phyloP scores from a whole-genome alignment of 2,329 filamentous ascomycete genomes.

The Colletotrichum somersetense region DNA sequence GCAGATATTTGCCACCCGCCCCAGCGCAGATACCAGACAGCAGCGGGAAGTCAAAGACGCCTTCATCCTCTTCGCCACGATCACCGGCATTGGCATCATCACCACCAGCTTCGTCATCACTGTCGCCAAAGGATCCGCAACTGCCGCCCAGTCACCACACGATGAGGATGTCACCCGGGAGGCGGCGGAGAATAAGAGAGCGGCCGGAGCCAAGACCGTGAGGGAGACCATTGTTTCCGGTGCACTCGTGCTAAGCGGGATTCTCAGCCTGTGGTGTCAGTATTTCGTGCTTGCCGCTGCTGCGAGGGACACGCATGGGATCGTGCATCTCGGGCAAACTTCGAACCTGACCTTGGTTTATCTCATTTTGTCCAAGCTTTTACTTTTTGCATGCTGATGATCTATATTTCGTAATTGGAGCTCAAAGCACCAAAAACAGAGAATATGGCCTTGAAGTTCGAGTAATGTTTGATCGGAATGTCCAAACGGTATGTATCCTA shows the following conservation, averaged over 20 bases:
- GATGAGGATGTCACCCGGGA: neutral
- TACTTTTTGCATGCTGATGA: neutral
- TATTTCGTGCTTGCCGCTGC: slow-evolving; percentile 5
- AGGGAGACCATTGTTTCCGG: neutral
- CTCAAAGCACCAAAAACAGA: neutral
- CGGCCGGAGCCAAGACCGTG: neutral
- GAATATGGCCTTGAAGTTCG: too few relatives aligned
- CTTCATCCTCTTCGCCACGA: neutral
- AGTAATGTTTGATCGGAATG: neutral
- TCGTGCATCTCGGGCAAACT: neutral
- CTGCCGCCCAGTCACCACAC: neutral
- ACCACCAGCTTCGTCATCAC: neutral
- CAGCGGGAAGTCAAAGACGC: neutral
- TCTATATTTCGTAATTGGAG: too few relatives aligned
- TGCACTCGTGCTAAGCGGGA: neutral
- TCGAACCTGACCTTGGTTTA: slow-evolving; percentile 1
- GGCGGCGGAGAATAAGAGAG: neutral
- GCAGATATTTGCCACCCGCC: neutral
- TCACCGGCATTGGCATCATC: neutral
- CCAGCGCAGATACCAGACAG: neutral
- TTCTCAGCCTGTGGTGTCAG: slow-evolving; percentile 14
- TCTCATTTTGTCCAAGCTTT: slow-evolving; percentile 11
- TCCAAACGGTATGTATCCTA: neutral
- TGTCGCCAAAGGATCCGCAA: too few relatives aligned
- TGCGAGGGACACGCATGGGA: slow-evolving; percentile 11